A percentile compares a stretch with the other conserved stretches of the same genome.
Conservation (phyloP, 169 alveolate genomes). For the Plasmodium vinckei region DNA sequence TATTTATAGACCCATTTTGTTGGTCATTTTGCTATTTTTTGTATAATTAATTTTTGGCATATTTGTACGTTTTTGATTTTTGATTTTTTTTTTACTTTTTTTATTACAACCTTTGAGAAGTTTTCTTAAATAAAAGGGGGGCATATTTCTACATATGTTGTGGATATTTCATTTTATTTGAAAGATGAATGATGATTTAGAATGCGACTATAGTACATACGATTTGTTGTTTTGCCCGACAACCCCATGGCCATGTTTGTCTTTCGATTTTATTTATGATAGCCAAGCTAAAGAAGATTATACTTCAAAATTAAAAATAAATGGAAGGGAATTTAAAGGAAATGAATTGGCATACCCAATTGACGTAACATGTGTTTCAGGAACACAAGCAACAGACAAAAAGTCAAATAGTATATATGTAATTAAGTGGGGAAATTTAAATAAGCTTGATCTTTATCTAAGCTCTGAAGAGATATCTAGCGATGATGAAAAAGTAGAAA, state of each 20-base stretch:
- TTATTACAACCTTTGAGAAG: background rate
- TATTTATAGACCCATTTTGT: too few relatives aligned
- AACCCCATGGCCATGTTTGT: slow-evolving; percentile 85
- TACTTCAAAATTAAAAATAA: background rate
- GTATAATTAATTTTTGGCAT: too few relatives aligned
- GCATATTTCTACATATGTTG: background rate
- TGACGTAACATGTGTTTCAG: slow-evolving; percentile 36
- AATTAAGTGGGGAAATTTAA: slow-evolving; percentile 47
- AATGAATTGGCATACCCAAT: slow-evolving; percentile 14
- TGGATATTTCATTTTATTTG: background rate
- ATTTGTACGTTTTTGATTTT: too few relatives aligned
- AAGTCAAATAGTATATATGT: slow-evolving; percentile 19
- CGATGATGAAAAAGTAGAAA: background rate
- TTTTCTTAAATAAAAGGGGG: background rate
- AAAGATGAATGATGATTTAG: slow-evolving; percentile 23
- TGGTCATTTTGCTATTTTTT: too few relatives aligned
- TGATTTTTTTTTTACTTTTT: background rate
- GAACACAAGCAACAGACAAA: slow-evolving; percentile 39
- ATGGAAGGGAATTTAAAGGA: background rate
- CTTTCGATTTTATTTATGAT: slow-evolving; percentile 80
- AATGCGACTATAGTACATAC: slow-evolving; percentile 32
- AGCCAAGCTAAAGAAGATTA: slow-evolving; percentile 42
- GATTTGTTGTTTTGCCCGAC: slow-evolving; percentile 51
- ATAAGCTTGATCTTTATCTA: slow-evolving; percentile 1
- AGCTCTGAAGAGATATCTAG: background rate